Conservation (phyloP, 768 basidiomycete species). For the Pseudohyphozyma bogoriensis region DNA sequence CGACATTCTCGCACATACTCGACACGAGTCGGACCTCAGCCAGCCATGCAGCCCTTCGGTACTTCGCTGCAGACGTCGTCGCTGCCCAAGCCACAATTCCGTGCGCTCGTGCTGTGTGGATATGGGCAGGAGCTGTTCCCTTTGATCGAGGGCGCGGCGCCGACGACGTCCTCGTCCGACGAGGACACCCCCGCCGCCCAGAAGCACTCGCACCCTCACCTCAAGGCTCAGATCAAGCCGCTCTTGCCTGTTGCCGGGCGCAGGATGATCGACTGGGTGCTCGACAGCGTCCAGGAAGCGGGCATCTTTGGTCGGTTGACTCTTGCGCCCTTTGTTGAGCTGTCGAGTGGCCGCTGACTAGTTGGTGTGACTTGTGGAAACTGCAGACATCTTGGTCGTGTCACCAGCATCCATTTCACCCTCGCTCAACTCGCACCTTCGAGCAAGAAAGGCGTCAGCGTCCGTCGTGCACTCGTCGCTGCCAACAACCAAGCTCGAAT, state of each 20-base stretch:
- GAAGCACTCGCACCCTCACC: background rate
- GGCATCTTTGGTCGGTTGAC: conserved; percentile 17
- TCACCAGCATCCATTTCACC: conserved; percentile 14
- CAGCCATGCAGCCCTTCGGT: too few relatives aligned
- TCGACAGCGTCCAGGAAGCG: conserved; percentile 21
- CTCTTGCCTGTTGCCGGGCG: conserved; percentile 26
- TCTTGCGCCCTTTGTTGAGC: too few relatives aligned
- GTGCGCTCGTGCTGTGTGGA: conserved; percentile 13
- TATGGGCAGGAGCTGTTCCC: conserved; percentile 26
- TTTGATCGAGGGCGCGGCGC: conserved; percentile 14
- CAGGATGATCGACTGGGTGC: conserved; percentile 29
- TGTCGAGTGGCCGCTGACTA: background rate
- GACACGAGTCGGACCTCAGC: too few relatives aligned
- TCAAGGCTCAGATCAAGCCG: conserved; percentile 26
- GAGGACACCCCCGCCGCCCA: background rate
- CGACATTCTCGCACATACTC: too few relatives aligned
- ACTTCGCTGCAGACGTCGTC: background rate
- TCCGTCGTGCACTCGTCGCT: too few relatives aligned
- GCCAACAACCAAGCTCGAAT: conserved; percentile 16
- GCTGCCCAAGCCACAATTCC: conserved; percentile 19
- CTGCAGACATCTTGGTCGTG: conserved; percentile 24
- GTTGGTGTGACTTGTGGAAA: too few relatives aligned
- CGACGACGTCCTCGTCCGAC: background rate
- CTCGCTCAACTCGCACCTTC: too few relatives aligned
- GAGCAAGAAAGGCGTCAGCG: too few relatives aligned